Evolutionary conservation across 306 rosid genomes (phyloP).

Genomic region (Prinsepia uniflora): DNA sequence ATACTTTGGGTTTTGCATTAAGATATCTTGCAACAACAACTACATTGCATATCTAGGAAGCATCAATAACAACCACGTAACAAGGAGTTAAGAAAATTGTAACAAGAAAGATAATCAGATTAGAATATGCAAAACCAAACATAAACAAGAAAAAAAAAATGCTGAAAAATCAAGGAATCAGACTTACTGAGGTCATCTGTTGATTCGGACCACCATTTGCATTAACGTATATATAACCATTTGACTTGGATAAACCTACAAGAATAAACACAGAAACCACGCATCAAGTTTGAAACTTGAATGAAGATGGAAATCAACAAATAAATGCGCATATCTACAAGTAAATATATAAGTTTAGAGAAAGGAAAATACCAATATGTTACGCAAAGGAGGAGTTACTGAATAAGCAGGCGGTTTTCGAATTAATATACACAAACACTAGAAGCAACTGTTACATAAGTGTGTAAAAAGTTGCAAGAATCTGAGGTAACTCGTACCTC

Average conservation of each 20-base stretch:
- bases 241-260: slow-evolving; percentile 73
- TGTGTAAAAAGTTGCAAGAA: not conserved
- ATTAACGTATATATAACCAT: slow-evolving; percentile 89
- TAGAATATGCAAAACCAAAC: not conserved
- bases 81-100: slow-evolving; percentile 22
- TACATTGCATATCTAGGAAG: slow-evolving; percentile 83
- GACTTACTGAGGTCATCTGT: slow-evolving; percentile 92
- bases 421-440: too few relatives aligned
- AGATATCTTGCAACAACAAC: slow-evolving; percentile 98
- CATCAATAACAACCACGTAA: slow-evolving; percentile 30
- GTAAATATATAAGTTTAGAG: not conserved
- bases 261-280: slow-evolving; percentile 18
- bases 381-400: not conserved
- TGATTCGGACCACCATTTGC: slow-evolving; percentile 98
- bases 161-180: slow-evolving; percentile 13
- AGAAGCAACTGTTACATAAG: too few relatives aligned
- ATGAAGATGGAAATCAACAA: not conserved
- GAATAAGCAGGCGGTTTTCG: too few relatives aligned
- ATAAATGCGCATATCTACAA: not conserved
- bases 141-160: slow-evolving; percentile 18
- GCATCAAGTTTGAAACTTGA: slow-evolving; percentile 10
- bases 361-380: not conserved
- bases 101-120: slow-evolving; percentile 19
- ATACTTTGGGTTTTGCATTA: slow-evolving; percentile 96
- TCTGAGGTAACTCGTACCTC: slow-evolving; percentile 42